Conservation (phyloP, 2,329 filamentous ascomycete species). For the Fusarium chuoi region DNA sequence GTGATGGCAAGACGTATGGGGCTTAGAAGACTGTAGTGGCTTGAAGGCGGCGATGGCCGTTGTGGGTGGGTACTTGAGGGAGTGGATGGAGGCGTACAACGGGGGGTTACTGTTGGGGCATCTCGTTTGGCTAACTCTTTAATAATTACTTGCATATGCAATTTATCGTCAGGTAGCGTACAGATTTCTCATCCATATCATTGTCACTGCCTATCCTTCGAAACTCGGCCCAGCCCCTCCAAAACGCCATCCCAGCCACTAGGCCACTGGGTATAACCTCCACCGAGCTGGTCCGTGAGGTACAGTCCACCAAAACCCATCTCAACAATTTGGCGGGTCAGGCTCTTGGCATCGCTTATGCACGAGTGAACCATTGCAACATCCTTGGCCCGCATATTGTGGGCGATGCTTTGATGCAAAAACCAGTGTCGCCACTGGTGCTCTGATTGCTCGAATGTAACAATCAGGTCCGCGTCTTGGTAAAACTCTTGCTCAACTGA, state of each 20-base stretch:
- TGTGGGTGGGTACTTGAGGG: no score
- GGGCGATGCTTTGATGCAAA: background rate
- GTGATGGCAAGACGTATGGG: conserved; percentile 40
- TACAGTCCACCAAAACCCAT: conserved; percentile 24
- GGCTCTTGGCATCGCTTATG: background rate
- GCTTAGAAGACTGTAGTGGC: background rate
- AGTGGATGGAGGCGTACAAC: no score
- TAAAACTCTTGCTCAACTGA: background rate
- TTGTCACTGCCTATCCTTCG: no score
- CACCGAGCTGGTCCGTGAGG: conserved; percentile 23
- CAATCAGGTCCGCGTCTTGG: background rate
- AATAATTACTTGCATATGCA: no score
- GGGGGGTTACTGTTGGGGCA: no score
- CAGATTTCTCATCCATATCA: no score
- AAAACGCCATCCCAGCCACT: background rate
- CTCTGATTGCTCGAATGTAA: background rate
- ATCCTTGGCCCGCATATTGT: background rate
- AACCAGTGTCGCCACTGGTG: background rate
- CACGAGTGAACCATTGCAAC: conserved; percentile 31
- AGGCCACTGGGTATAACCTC: conserved; percentile 31
- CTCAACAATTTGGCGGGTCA: conserved; percentile 4
- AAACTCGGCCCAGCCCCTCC: background rate
- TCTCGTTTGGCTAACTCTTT: no score
- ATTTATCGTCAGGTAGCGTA: no score
- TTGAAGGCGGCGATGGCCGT: no score